Base-by-base conservation (phyloP, 208 protist species). In the Wallacemonas sp. region DNA sequence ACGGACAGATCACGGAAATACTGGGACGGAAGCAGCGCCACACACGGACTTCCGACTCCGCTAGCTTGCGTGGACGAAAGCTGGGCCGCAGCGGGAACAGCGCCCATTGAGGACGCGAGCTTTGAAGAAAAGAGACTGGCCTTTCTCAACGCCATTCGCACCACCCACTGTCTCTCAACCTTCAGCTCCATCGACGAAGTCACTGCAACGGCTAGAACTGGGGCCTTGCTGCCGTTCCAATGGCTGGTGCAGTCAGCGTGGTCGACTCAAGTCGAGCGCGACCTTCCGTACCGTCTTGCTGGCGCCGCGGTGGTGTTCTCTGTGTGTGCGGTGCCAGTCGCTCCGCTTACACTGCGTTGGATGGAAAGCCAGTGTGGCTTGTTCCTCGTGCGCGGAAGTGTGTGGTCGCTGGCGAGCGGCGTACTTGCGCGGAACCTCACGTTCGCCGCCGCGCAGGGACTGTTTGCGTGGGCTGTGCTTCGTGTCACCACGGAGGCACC, bases 191-290 rank as follows among this genome's bases (percentile, higher is more conserved):
- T 93, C 21, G 33, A 72, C 4, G 68, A 68, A 8, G 62, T 63
- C n/a, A 59, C 57, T 5, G 42, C 55, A 17, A 59, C 42, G 9
- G 17, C 50, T 17, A 53, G 33, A 13, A 2, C 17, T 59, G 29
- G 46, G 21, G 60, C 54, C 26, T 19, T 68, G 38, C 48, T 89
- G 36, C 69, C 78, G 15, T 58, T 64, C 50, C 60, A 44, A 4
- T 92, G 85, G 79, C 42, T 90, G 22, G 75, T 90, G 63, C 88
- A 94, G 65, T 89, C 83, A 1, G 71, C 54, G 30, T 74, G 79
- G 36, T 71, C 53, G 41, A 44, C 57, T 38, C 70, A 77, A 26
- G 69, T 76, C 5, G n/a, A 77, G 27, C 57, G 42, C 0, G 70
- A 86, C 50, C 61, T 91, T 22, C 59, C 61, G 24, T 71, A 76